Conservation (phyloP, 2,329 filamentous ascomycete species). For the Chalaropsis ovoidea region DNA sequence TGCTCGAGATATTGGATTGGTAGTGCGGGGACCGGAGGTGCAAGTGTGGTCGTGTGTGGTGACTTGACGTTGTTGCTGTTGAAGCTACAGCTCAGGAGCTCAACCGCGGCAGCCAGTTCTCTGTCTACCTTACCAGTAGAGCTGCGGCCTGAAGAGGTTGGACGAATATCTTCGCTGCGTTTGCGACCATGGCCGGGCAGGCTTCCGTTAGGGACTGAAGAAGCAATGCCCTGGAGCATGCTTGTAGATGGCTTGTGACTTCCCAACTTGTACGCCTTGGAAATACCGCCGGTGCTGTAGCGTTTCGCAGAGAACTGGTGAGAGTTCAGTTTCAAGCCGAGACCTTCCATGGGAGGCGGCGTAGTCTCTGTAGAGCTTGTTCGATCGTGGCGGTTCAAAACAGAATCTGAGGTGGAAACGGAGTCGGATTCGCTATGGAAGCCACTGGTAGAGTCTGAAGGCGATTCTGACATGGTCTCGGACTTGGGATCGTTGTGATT, state of each 20-base stretch:
- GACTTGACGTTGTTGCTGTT: slow-evolving; percentile 55
- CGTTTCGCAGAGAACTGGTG: slow-evolving; percentile 46
- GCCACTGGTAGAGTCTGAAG: slow-evolving; percentile 55
- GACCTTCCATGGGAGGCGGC: slow-evolving; percentile 63
- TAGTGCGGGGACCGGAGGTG: slow-evolving; percentile 78
- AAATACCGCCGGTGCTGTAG: slow-evolving; percentile 51
- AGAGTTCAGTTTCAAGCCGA: slow-evolving; percentile 43
- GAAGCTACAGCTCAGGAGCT: slow-evolving; percentile 84
- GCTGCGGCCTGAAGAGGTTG: slow-evolving; percentile 68
- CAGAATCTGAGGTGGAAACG: slow-evolving; percentile 68
- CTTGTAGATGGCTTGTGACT: slow-evolving; percentile 42
- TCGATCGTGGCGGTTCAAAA: slow-evolving; percentile 65
- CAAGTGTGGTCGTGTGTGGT: slow-evolving; percentile 52
- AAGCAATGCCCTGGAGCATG: slow-evolving; percentile 40
- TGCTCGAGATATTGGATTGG: slow-evolving; percentile 68
- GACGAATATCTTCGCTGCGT: slow-evolving; percentile 64
- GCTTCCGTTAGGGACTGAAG: slow-evolving; percentile 30
- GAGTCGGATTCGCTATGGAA: slow-evolving; percentile 73
- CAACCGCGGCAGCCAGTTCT: slow-evolving; percentile 80
- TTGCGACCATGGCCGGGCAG: slow-evolving; percentile 52
- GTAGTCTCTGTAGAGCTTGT: slow-evolving; percentile 87
- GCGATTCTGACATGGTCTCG: slow-evolving; percentile 47
- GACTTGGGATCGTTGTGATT: slow-evolving; percentile 40
- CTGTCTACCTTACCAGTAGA: slow-evolving; percentile 70
- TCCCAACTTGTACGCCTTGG: slow-evolving; percentile 69